Evolutionary conservation across 2,329 filamentous ascomycete genomes (phyloP), one percentile per base, ranked within the genome.

Genomic region (Chrysosporium keratinophilum): DNA sequence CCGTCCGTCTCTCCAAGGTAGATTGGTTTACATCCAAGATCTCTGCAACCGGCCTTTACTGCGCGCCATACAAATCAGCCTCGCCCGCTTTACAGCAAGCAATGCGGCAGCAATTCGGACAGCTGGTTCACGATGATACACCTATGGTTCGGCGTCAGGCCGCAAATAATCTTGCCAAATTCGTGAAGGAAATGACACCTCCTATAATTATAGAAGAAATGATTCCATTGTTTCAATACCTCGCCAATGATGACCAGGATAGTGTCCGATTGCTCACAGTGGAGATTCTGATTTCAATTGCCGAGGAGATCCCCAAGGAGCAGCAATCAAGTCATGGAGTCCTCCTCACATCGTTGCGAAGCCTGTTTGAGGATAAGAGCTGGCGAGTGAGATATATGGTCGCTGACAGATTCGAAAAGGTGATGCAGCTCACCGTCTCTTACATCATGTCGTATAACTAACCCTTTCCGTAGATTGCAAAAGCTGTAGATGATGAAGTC

Each of bases 1-100:
- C 90, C 56, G 82, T 95, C 67, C 88, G 93, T 68, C 87, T 98
- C 58, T 94, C 93, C 61, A 98, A 97, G 80, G 93, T 93, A 73
- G 93, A 98, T 75, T 98, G 93, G 93, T 98, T 98, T 73, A 98
- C 93, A 55, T 97, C 93, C 60, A 98, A 97, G 76, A 93, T 98
- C 60, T 98, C 93, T 33, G 93, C 91, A 58, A 95, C 91, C 60
- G 93, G 93, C 59, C 85, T 98, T 59, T 98, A 91, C 76, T 93
- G 87, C 69, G 82, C 84, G 47, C 91, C 93, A 60, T 98, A 98
- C 77, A 85, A 84, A 65, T 95, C 94, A 77, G 88, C 93, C 56
- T 85, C 88, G 53, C 80, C 85, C 50, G 79, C 83, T n/a, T 82
- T 90, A 61, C 93, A 98, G 74, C 88, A 95, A 74, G 85, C 84